Conservation (phyloP, 805 yeast genomes). For the Schizosaccharomyces cryophilus region DNA sequence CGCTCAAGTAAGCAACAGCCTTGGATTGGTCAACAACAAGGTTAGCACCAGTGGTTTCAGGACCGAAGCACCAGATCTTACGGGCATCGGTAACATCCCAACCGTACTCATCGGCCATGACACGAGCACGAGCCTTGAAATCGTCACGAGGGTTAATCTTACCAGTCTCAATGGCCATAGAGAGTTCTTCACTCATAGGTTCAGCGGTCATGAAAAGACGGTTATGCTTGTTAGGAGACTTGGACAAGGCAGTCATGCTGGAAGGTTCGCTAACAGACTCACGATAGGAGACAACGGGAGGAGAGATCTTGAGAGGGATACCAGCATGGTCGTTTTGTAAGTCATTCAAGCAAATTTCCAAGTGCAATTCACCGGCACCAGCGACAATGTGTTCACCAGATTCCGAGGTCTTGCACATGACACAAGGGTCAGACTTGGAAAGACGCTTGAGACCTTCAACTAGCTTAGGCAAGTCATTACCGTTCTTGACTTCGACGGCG, state of each 20-base stretch:
- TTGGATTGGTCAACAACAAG: slow-evolving; percentile 97
- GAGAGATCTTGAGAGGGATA: slow-evolving; percentile 90
- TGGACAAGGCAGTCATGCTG: slow-evolving; percentile 84
- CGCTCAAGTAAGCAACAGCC: slow-evolving; percentile 97
- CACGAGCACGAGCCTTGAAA: slow-evolving; percentile 96
- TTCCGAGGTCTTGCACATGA: slow-evolving; percentile 59
- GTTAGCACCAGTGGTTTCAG: slow-evolving; percentile 98
- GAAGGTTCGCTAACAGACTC: slow-evolving; percentile 91
- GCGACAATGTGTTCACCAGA: slow-evolving; percentile 99
- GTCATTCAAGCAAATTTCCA: slow-evolving; percentile 91
- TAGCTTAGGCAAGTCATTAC: slow-evolving; percentile 95
- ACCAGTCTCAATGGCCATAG: slow-evolving; percentile 82
- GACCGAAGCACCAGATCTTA: slow-evolving; percentile 99
- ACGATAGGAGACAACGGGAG: slow-evolving; percentile 96
- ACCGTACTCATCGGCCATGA: slow-evolving; percentile 94
- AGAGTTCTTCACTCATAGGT: slow-evolving; percentile 83
- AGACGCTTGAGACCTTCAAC: slow-evolving; percentile 99
- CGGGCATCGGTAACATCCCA: slow-evolving; percentile 99
- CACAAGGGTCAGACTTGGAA: slow-evolving; percentile 99
- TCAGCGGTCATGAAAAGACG: slow-evolving; percentile 95
- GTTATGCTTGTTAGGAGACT: slow-evolving; percentile 99
- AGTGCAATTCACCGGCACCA: slow-evolving; percentile 98
- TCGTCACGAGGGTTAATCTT: slow-evolving; percentile 85
- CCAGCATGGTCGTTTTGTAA: slow-evolving; percentile 98
- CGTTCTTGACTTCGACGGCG: slow-evolving; percentile 99